Conservation (phyloP, 768 basidiomycete species). For the Mycena metata region DNA sequence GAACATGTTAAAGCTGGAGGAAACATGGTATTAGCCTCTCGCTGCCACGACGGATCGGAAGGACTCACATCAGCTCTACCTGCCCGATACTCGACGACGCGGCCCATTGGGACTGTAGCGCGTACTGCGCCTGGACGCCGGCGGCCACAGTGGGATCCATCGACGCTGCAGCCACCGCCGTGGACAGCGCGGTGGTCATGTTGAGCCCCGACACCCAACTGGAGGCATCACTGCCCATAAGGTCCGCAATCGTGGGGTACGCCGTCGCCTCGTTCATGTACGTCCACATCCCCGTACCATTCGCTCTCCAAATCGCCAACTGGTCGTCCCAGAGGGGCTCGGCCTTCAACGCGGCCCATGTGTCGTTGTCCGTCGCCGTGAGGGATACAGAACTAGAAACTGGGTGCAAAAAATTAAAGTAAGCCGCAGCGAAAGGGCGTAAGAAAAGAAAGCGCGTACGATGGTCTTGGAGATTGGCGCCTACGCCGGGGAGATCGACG, state of each 20-base stretch:
- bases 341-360: slow-evolving; percentile 33
- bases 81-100: slow-evolving; percentile 32
- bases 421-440: too few species aligned
- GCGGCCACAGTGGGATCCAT: slow-evolving; percentile 35
- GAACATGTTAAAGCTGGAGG: slow-evolving; percentile 35
- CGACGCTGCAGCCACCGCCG: slow-evolving; percentile 18
- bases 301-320: slow-evolving; percentile 32
- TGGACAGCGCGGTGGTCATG: slow-evolving; percentile 19
- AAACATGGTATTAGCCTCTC: too few species aligned
- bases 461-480: slow-evolving; percentile 37
- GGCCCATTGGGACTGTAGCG: slow-evolving; percentile 20
- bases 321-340: slow-evolving; percentile 26
- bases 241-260: slow-evolving; percentile 28
- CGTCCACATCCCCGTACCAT: slow-evolving; percentile 38
- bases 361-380: slow-evolving; percentile 30
- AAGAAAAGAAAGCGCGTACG: slow-evolving; percentile 1
- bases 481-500: slow-evolving; percentile 37
- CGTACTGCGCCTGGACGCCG: slow-evolving; percentile 36
- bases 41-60: too few species aligned
- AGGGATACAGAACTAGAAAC: slow-evolving; percentile 15
- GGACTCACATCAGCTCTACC: slow-evolving; percentile 34
- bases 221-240: slow-evolving; percentile 28
- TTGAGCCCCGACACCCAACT: slow-evolving; percentile 22
- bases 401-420: slow-evolving; percentile 1
- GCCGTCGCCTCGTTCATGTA: slow-evolving; percentile 39